Evolutionary conservation across 2,329 filamentous ascomycete species (phyloP).

Genomic region (Fusarium keratoplasticum): DNA sequence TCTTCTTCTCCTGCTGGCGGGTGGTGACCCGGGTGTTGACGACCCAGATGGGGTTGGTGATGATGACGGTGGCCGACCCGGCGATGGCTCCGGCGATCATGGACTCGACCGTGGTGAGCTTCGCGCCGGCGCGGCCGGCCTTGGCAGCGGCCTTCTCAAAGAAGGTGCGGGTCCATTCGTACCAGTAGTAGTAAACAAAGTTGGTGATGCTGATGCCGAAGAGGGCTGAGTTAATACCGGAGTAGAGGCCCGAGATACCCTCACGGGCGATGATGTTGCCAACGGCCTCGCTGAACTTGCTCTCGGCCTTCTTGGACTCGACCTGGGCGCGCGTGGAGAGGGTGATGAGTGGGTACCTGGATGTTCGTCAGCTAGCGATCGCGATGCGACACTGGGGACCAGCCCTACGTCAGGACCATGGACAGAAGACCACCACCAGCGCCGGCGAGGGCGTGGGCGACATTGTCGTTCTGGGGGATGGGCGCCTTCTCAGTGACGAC

Average conservation of each 20-base stretch:
- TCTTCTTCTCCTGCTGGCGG: constrained; percentile 70
- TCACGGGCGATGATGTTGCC: constrained; percentile 91
- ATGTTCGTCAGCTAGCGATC: constrained; percentile 21
- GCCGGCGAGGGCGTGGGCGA: constrained; percentile 92
- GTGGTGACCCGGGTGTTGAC: constrained; percentile 99
- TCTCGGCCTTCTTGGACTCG: constrained; percentile 92
- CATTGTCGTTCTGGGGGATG: constrained; percentile 92
- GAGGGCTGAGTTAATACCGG: constrained; percentile 91
- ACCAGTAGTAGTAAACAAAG: constrained; percentile 99
- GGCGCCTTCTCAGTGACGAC: constrained; percentile 64
- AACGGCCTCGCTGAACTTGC: constrained; percentile 84
- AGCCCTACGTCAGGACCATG: constrained; percentile 87
- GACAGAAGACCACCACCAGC: constrained; percentile 94
- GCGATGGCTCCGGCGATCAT: constrained; percentile 97
- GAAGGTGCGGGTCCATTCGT: constrained; percentile 92
- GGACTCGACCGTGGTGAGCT: constrained; percentile 90
- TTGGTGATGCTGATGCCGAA: constrained; percentile 99
- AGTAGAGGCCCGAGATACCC: constrained; percentile 88
- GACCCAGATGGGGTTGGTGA: constrained; percentile 99
- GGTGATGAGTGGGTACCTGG: constrained; percentile 93
- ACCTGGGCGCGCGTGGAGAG: constrained; percentile 98
- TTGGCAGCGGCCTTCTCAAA: constrained; percentile 84
- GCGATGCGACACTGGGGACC: constrained; percentile 1
- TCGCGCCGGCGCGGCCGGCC: constrained; percentile 78
- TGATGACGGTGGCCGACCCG: constrained; percentile 90